Conservation (phyloP, 2,329 filamentous ascomycete genomes). For the Fusarium anthophilum region DNA sequence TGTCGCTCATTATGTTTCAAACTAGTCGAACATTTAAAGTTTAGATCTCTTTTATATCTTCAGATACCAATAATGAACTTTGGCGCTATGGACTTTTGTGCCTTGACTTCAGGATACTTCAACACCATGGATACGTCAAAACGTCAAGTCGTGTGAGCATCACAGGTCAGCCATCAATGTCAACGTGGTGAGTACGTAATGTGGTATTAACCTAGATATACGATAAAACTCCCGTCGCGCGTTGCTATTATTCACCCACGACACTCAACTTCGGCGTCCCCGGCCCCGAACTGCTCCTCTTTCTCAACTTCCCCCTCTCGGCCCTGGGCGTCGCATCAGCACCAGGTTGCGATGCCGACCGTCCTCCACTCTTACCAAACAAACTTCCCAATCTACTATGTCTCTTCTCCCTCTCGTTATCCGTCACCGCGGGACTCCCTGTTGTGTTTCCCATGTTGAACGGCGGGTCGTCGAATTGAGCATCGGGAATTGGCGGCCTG, state of each 20-base stretch:
- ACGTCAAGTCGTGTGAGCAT: neutral
- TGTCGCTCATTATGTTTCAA: constrained; percentile 54
- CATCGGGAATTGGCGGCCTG: neutral
- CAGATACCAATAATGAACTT: neutral
- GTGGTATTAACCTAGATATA: neutral
- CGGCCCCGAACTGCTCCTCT: constrained; percentile 34
- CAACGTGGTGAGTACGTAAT: neutral
- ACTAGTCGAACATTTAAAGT: neutral
- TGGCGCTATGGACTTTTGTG: neutral
- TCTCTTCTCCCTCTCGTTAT: constrained; percentile 15
- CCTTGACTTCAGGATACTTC: fast-evolving
- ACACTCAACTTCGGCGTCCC: constrained; percentile 15
- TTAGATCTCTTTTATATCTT: neutral
- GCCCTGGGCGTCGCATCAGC: neutral
- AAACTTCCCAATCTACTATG: constrained; percentile 22
- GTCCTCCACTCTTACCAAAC: constrained; percentile 16
- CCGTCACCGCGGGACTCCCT: constrained; percentile 1
- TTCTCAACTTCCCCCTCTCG: constrained; percentile 33
- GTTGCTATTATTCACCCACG: constrained; percentile 31
- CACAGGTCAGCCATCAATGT: fast-evolving
- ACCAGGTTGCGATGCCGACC: neutral
- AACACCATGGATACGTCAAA: too few species aligned
- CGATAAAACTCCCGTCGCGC: neutral
- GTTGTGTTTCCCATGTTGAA: constrained; percentile 3
- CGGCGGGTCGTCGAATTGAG: constrained; percentile 2